Conservation (phyloP, 2,329 filamentous ascomycete species). For the Paecilomyces dactylethromorphus region DNA sequence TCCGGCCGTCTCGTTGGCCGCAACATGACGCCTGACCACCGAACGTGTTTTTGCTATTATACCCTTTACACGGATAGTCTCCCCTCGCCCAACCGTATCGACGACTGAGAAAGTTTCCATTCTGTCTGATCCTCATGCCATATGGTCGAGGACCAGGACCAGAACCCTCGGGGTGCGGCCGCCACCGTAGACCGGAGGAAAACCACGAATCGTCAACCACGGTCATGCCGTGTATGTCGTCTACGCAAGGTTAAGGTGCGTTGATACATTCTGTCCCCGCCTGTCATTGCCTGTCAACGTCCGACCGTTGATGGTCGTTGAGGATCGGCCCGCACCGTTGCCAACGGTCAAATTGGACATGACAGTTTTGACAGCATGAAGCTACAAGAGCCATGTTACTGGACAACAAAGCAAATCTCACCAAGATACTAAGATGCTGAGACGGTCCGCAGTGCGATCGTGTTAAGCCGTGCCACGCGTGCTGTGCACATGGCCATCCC, state of each 20-base stretch:
- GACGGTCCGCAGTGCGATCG: constrained; percentile 26
- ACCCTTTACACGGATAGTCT: neutral
- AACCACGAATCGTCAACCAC: constrained; percentile 24
- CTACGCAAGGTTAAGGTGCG: constrained; percentile 33
- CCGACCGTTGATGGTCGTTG: neutral
- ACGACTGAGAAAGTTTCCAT: neutral
- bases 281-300: neutral
- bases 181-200: constrained; percentile 11
- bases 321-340: constrained; percentile 1
- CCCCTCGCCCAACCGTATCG: neutral
- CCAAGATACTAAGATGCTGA: constrained; percentile 8
- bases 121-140: neutral
- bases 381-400: neutral
- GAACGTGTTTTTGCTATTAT: neutral
- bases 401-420: neutral
- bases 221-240: constrained; percentile 32
- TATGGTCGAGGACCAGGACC: neutral
- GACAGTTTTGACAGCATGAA: neutral
- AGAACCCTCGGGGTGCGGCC: neutral
- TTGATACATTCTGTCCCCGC: neutral
- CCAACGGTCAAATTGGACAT: neutral
- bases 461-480: constrained; percentile 32
- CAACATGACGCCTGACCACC: neutral
- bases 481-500: constrained; percentile 32
- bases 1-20: neutral